Base-by-base conservation (phyloP, 306 rosid genomes). In the Gastrolobium bilobum region DNA sequence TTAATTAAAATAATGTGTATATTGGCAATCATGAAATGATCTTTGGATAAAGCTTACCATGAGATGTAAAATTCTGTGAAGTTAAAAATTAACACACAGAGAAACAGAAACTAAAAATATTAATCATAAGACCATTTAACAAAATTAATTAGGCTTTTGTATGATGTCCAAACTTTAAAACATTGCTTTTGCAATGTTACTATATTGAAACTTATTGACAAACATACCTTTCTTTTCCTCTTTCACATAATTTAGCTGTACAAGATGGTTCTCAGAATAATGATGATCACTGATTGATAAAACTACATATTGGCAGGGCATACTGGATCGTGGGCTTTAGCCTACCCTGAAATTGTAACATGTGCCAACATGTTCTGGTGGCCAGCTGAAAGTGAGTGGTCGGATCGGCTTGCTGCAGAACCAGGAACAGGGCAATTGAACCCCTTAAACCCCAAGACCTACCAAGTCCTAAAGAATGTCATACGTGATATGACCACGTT, bases 341-440 rank as follows among this genome's bases (percentile, higher is more conserved):
- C 94, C 15, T 88, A 94, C 76, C 97, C 97, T 0, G 97, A 92
- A 0, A 92, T 94, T 14, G 90, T 94, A 56, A 76, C 97, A 1
- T 94, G 98, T 60, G 97, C 97, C 34, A 84, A 92, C 89, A 90
- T 81, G 92, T 94, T 94, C 80, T 92, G 98, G 98, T 84, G 71
- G 86, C 94, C 94, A 2, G 91, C 96, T 0, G 89, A 79, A 37
- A 68, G 61, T 7, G 65, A 67, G 2, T 88, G 93, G 93, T 20
- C 57, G 6, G 89, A 86, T 6, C 78, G 88, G 4, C 72, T 89
- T 7, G 98, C 97, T 2, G 52, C 95, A 2, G 97, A 94, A 71
- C 97, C 97, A 2, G 98, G 98, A 72, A 84, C 93, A 4, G 97
- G 98, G 29, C 98, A 94, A 5, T 85, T 94, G 74, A 94, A 94